Evolutionary conservation across 2,329 filamentous ascomycete species (phyloP), one percentile per base, ranked within the genome.

Genomic region (Sordariomycetes sp.): DNA sequence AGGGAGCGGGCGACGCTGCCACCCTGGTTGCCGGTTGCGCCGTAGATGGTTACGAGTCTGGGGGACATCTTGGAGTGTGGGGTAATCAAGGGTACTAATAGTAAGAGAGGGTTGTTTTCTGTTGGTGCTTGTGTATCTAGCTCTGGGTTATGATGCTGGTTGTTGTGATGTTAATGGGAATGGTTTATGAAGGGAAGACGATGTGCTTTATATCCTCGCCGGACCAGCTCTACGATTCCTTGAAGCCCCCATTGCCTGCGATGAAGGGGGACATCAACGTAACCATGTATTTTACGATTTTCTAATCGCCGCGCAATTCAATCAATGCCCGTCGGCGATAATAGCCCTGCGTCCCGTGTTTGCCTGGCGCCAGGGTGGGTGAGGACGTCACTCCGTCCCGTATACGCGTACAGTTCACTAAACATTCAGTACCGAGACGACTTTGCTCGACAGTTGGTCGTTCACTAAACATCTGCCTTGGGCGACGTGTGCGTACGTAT

Each of bases 11-110:
- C 73, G 7, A 80, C 78, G 1, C 76, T 76, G 22, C 73, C 72
- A 58, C 77, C 78, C 62, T 80, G 77, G 51, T 69, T 73, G 55
- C 74, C 77, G 2, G 76, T 79, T 10, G 73, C 75, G 1, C 76
- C 76, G 35, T 66, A 69, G 16, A 71, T 65, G 37, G 69, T 68
- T 37, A 70, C 60, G 59, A 68, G 51, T 55, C 66, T 68, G 48
- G 64, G 50, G 55, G 64, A 59, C 67, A 70, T 69, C 8, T 32
- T 61, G 48, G 60, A 43, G 37, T 60, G 55, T 53, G 58, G 24
- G 25, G 32, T 22, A 51, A 25, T 34, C 22, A 48, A 20, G 20
- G 46, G 20, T 5, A 22, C 8, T 24, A 22, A n/a, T 24, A 10
- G 6, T 24, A 11, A 20, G 46, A 5, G 11, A n/a, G 3, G 11